These are phyloP conservation scores for Scheffersomyces lignicola DNA, from an alignment of 1,139 yeast species.

Conservation along the genomic window DNA sequence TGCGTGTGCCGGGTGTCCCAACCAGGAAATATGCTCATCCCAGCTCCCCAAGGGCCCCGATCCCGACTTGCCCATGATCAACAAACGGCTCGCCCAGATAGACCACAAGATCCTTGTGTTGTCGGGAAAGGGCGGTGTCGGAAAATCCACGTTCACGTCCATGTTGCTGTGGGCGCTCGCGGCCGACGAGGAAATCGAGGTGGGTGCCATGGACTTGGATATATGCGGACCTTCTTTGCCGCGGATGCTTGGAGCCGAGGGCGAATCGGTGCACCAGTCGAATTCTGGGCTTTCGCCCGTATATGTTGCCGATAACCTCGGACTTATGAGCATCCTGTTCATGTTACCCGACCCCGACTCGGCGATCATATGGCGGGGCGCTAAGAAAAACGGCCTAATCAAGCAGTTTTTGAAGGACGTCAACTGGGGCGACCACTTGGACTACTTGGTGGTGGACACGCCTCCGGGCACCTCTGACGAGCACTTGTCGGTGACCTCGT, in stretches of 20 bases:
- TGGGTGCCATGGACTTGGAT: constrained; percentile 96
- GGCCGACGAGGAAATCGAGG: constrained; percentile 80
- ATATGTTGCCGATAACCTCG: constrained; percentile 90
- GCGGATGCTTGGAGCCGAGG: constrained; percentile 88
- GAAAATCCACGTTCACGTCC: constrained; percentile 92
- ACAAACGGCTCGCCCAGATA: constrained; percentile 62
- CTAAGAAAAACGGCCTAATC: constrained; percentile 88
- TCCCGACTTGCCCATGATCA: constrained; percentile 84
- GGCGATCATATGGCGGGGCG: constrained; percentile 97
- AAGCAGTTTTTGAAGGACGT: constrained; percentile 94
- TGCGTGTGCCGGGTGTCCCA: constrained; percentile 94
- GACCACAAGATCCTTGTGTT: constrained; percentile 82
- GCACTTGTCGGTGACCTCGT: constrained; percentile 85
- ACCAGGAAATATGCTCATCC: constrained; percentile 84
- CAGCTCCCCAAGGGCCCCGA: constrained; percentile 90
- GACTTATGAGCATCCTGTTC: constrained; percentile 93
- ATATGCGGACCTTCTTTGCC: constrained; percentile 98
- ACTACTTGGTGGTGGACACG: constrained; percentile 88
- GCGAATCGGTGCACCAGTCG: constrained; percentile 85
- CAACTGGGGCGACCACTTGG: constrained; percentile 87
- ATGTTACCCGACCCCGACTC: constrained; percentile 93
- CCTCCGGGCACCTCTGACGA: constrained; percentile 99
- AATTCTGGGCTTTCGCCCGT: constrained; percentile 97
- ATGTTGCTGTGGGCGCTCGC: constrained; percentile 97
- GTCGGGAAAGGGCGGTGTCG: constrained; percentile 98